Evolutionary conservation across 768 basidiomycete genomes (phyloP).

Genomic region (Tulasnella sp.): DNA sequence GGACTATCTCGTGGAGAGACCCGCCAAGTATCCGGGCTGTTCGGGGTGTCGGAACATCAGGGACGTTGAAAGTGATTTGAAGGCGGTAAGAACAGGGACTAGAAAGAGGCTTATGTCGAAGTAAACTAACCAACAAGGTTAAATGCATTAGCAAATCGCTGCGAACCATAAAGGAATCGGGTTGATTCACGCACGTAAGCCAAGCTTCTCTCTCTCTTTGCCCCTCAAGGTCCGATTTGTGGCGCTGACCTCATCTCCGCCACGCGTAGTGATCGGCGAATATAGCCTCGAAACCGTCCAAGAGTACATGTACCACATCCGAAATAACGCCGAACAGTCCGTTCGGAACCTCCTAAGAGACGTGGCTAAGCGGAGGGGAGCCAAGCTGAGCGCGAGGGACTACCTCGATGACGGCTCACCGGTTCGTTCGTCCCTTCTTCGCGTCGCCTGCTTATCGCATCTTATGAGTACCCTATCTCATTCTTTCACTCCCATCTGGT

Average conservation of each 20-base stretch:
- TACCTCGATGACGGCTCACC: slow-evolving; percentile 87
- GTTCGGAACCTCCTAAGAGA: slow-evolving; percentile 78
- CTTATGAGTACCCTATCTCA: not conserved
- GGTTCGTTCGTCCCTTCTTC: slow-evolving; percentile 40
- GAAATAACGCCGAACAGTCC: slow-evolving; percentile 79
- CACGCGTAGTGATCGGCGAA: slow-evolving; percentile 67
- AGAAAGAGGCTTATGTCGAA: not conserved
- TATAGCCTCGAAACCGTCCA: slow-evolving; percentile 84
- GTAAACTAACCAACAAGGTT: not conserved
- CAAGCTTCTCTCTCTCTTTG: not conserved
- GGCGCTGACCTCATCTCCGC: not conserved
- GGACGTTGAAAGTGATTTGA: slow-evolving; percentile 88
- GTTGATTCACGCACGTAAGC: slow-evolving; percentile 71
- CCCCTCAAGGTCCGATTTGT: slow-evolving; percentile 27
- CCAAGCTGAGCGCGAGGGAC: slow-evolving; percentile 68
- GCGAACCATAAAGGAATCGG: slow-evolving; percentile 91
- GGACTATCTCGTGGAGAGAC: slow-evolving; percentile 77
- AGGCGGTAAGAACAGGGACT: slow-evolving; percentile 57
- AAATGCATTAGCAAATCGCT: slow-evolving; percentile 69
- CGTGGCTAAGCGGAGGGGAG: slow-evolving; percentile 65
- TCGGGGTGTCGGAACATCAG: slow-evolving; percentile 83
- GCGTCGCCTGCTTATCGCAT: not conserved
- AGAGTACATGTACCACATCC: slow-evolving; percentile 90
- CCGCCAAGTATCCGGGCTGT: slow-evolving; percentile 75
- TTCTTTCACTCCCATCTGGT: not conserved